Conservation (phyloP, 495 filamentous ascomycete genomes). For the Aspergillus carlsbadensis region DNA sequence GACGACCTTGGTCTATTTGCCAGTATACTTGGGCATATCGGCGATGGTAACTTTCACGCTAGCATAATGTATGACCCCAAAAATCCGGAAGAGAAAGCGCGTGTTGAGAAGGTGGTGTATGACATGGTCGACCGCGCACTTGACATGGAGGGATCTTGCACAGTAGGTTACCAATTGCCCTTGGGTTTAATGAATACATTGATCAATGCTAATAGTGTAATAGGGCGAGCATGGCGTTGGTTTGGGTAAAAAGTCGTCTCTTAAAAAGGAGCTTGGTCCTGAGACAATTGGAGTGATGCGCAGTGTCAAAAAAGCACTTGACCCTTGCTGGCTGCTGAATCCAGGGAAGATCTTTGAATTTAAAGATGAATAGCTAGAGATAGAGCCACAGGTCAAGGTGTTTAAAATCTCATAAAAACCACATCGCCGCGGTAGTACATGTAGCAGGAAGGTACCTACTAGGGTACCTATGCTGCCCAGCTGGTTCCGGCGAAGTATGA, state of each 20-base stretch:
- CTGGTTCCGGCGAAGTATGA: conserved; percentile 6
- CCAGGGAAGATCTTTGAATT: conserved; percentile 85
- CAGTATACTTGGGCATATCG: conserved; percentile 80
- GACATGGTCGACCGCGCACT: conserved; percentile 86
- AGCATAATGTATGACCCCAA: conserved; percentile 79
- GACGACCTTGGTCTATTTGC: conserved; percentile 82
- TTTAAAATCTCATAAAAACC: too few species aligned
- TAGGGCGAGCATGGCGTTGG: conserved; percentile 86
- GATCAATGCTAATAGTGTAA: conserved; percentile 13
- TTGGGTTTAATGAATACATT: background rate
- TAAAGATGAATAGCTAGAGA: conserved; percentile 13
- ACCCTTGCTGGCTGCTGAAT: conserved; percentile 89
- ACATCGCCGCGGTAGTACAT: too few species aligned
- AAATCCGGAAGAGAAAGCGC: conserved; percentile 63
- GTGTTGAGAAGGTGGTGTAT: conserved; percentile 76
- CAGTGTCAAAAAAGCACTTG: conserved; percentile 77
- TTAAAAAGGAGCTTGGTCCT: conserved; percentile 78
- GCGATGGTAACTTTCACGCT: conserved; percentile 91
- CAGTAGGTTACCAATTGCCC: conserved; percentile 41
- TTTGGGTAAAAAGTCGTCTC: conserved; percentile 78
- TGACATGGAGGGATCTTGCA: conserved; percentile 93
- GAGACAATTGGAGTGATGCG: conserved; percentile 85
- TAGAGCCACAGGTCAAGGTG: background rate
- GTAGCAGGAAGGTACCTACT: too few species aligned
- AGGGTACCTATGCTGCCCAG: too few species aligned